Percentiles rank a stretch among this genome's conserved stretches.
phyloP scores from a whole-genome alignment of 176 grass and related monocot genomes.

The Alloteropsis semialata region DNA sequence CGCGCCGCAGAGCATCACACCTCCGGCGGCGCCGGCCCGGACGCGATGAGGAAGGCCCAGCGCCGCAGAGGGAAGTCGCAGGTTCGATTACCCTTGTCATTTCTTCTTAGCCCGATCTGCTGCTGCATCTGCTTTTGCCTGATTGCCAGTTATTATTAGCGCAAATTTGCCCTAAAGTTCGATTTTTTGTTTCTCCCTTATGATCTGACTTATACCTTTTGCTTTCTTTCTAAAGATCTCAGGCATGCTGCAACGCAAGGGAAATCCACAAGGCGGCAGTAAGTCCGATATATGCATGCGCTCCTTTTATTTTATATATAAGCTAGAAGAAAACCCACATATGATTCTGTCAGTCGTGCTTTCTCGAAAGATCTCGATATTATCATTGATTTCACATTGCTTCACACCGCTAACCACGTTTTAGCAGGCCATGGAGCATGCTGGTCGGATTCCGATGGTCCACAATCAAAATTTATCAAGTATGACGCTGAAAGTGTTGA shows the following conservation, averaged over 20 bases:
- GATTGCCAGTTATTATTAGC: neutral
- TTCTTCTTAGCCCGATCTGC: too few relatives aligned
- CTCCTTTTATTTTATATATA: too few relatives aligned
- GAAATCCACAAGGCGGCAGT: neutral
- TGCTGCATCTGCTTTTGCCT: neutral
- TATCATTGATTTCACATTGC: neutral
- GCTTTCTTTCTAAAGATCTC: neutral
- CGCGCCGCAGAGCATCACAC: too few relatives aligned
- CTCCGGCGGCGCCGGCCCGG: neutral
- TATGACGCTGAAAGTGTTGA: neutral
- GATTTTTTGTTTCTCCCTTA: neutral
- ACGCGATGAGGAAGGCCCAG: neutral
- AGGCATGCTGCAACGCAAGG: neutral
- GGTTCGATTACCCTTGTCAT: too few relatives aligned
- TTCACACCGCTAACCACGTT: neutral
- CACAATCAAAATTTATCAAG: neutral
- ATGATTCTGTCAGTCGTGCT: neutral
- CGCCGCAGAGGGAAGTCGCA: neutral
- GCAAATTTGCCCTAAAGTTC: neutral
- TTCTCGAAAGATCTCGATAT: neutral
- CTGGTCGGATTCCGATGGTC: neutral
- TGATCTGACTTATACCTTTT: neutral
- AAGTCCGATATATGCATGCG: neutral
- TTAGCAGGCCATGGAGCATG: constrained; percentile 3
- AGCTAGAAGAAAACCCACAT: neutral